These are phyloP conservation scores for Aspergillus fumigatiaffinis DNA, from an alignment of 2,329 filamentous ascomycete species.

Conservation along the genomic window DNA sequence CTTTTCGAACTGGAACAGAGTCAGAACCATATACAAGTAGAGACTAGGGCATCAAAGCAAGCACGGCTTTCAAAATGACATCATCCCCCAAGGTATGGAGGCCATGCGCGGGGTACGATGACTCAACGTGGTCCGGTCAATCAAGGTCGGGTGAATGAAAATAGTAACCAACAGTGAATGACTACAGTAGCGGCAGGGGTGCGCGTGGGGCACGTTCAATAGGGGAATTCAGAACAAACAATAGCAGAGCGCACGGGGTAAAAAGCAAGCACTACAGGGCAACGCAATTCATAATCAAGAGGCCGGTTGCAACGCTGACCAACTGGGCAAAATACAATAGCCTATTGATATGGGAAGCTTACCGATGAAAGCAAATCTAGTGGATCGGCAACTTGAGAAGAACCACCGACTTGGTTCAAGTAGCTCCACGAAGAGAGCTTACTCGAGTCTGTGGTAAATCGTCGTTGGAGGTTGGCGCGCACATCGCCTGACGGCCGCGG, in stretches of 20 bases:
- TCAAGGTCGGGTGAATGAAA: background rate
- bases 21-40: constrained; percentile 35
- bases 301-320: background rate
- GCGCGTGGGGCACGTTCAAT: background rate
- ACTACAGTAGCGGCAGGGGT: constrained; percentile 4
- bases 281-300: background rate
- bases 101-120: background rate
- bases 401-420: constrained; percentile 49
- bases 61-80: constrained; percentile 3
- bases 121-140: background rate
- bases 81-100: background rate
- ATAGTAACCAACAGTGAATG: background rate
- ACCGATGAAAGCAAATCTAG: constrained; percentile 53
- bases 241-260: background rate
- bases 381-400: constrained; percentile 51
- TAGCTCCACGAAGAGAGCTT: constrained; percentile 71
- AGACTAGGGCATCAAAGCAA: background rate
- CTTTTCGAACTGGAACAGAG: constrained; percentile 70
- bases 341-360: constrained; percentile 28
- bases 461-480: constrained; percentile 75
- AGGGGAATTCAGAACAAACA: background rate
- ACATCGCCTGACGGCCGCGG: constrained; percentile 60
- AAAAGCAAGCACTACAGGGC: background rate
- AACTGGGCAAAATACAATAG: background rate
- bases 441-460: constrained; percentile 90